A percentile compares a stretch with the other conserved stretches of the same genome.
These are phyloP conservation scores for Phytopythium helicoides DNA, from an alignment of 352 stramenopile species.

Conservation along the genomic window DNA sequence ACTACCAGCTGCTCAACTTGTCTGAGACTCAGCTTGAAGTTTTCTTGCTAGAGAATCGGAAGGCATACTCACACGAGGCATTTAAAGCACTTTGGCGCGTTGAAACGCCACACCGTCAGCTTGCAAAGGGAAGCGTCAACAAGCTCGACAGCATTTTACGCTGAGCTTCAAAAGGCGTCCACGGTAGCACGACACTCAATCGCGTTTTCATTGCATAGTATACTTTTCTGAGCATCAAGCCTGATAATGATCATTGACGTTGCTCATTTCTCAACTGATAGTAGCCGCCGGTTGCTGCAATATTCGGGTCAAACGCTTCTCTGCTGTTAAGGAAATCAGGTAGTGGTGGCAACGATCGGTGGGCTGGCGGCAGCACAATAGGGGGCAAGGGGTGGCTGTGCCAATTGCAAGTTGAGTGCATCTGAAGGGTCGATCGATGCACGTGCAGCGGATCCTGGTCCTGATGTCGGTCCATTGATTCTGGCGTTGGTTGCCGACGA, in stretches of 20 bases:
- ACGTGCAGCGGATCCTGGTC: background rate
- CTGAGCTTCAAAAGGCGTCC: slow-evolving; percentile 17
- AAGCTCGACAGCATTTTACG: slow-evolving; percentile 81
- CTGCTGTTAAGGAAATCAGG: slow-evolving; percentile 65
- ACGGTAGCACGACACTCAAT: background rate
- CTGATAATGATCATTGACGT: slow-evolving; percentile 38
- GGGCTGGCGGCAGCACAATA: slow-evolving; percentile 50
- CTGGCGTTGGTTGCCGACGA: background rate
- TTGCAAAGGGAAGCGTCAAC: slow-evolving; percentile 75
- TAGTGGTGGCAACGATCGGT: slow-evolving; percentile 51
- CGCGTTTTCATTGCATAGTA: background rate
- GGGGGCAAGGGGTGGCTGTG: slow-evolving; percentile 34
- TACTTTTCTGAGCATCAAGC: background rate
- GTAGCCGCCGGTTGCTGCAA: slow-evolving; percentile 27
- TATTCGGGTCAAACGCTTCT: slow-evolving; percentile 52
- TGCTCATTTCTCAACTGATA: slow-evolving; percentile 50
- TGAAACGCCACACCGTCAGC: slow-evolving; percentile 65
- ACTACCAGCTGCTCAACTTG: slow-evolving; percentile 69
- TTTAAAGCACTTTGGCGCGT: slow-evolving; percentile 79
- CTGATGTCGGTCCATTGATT: background rate
- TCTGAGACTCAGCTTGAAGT: slow-evolving; percentile 78
- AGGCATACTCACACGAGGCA: slow-evolving; percentile 48
- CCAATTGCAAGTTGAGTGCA: background rate
- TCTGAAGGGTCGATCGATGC: background rate
- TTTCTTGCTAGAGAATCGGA: slow-evolving; percentile 73